phyloP scores from a whole-genome alignment of 148 eudicot genomes.

The Dianthus caryophyllus region DNA sequence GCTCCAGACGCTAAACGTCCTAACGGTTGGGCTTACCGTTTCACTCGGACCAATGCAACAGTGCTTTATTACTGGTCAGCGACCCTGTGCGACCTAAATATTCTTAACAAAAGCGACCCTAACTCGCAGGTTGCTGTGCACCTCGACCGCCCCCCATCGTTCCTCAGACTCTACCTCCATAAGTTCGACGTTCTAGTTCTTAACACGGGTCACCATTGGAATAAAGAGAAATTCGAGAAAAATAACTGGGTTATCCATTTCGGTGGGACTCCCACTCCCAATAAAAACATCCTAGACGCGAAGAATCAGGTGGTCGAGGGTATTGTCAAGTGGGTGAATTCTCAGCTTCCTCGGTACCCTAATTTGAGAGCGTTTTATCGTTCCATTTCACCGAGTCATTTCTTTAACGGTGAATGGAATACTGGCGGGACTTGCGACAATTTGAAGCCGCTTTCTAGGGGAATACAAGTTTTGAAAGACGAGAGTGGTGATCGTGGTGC shows the following conservation, averaged over 20 bases:
- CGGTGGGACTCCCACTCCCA: slow-evolving; percentile 44
- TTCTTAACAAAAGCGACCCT: slow-evolving; percentile 29
- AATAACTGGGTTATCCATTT: slow-evolving; percentile 54
- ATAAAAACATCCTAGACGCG: slow-evolving; percentile 39
- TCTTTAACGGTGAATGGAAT: slow-evolving; percentile 78
- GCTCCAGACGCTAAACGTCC: slow-evolving; percentile 57
- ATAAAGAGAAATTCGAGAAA: slow-evolving; percentile 56
- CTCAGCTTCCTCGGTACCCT: slow-evolving; percentile 47
- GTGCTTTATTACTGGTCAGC: slow-evolving; percentile 93
- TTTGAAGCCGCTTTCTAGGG: slow-evolving; percentile 46
- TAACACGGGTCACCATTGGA: slow-evolving; percentile 84
- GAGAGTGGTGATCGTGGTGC: slow-evolving; percentile 38
- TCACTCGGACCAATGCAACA: slow-evolving; percentile 69
- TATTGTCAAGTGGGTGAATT: slow-evolving; percentile 52
- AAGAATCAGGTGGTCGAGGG: slow-evolving; percentile 48
- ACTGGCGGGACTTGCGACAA: slow-evolving; percentile 73
- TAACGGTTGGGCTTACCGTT: slow-evolving; percentile 94
- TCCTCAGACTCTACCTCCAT: slow-evolving; percentile 41
- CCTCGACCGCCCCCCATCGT: slow-evolving; percentile 64
- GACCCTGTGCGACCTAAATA: slow-evolving; percentile 66
- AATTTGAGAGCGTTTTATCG: slow-evolving; percentile 54
- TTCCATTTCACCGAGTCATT: slow-evolving; percentile 70
- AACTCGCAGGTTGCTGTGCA: slow-evolving; percentile 58
- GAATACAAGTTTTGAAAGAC: slow-evolving; percentile 41
- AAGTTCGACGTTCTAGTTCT: slow-evolving; percentile 52